Percentiles rank a stretch among this genome's conserved stretches.
phyloP scores from a whole-genome alignment of 257 asterid species.

The Solanum bulbocastanum region DNA sequence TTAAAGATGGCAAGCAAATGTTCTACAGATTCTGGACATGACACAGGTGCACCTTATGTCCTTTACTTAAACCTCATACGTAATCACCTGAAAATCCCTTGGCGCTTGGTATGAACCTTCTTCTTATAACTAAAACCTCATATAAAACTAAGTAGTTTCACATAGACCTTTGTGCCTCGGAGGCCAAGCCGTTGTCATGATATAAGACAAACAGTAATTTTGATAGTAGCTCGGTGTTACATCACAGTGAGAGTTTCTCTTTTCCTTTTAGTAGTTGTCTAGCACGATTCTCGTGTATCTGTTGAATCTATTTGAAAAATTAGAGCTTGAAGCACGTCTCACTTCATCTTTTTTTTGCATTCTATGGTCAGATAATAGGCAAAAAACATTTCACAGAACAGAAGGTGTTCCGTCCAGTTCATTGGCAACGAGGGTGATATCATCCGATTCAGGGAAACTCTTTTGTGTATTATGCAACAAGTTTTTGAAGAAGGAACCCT shows the following conservation, averaged over 20 bases:
- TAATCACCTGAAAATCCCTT: too few relatives aligned
- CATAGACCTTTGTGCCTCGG: background rate
- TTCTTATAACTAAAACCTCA: background rate
- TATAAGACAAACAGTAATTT: background rate
- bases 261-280: background rate
- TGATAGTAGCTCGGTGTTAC: background rate
- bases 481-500: slow-evolving; percentile 48
- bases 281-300: background rate
- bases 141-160: background rate
- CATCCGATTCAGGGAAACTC: slow-evolving; percentile 34
- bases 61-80: background rate
- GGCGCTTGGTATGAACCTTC: background rate
- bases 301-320: background rate
- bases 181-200: background rate
- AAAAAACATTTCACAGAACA: background rate
- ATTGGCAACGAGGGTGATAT: slow-evolving; percentile 4
- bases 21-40: slow-evolving; percentile 18
- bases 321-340: background rate
- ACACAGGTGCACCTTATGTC: background rate
- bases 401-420: background rate
- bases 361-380: background rate
- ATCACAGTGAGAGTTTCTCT: background rate
- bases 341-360: background rate
- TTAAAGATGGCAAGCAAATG: slow-evolving; percentile 39
- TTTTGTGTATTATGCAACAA: slow-evolving; percentile 64